Base-by-base conservation (phyloP, 164 flowering plant genomes). In the Magnolia kwangsiensis region DNA sequence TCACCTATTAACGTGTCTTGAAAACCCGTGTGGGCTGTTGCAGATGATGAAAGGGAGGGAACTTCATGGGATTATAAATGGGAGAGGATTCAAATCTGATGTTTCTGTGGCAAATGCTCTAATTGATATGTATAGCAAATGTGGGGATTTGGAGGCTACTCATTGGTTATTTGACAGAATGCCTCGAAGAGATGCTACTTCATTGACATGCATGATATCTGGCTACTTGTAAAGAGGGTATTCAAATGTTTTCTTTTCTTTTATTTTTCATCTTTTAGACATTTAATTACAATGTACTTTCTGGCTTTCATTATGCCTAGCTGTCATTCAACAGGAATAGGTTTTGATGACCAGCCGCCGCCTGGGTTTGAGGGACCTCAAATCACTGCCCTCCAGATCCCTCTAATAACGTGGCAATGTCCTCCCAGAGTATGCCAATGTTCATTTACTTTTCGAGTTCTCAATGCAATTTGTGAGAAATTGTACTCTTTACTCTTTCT, bases 351-450 rank as follows among this genome's bases (percentile, higher is more conserved):
- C 37, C 72, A 78, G 75, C 80, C 91, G 59, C 99, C 99, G 13
- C 99, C 97, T 72, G 98, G 98, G 11, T 96, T 96, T 87, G 95
- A 92, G 82, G 92, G 82, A 76, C 78, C 85, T 55, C 87, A 84
- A 63, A 81, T 89, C 31, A 63, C 83, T 16, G 84, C 88, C 67
- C 82, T 91, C 71, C 87, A 91, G 68, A 87, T 95, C 73, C 86
- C 93, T 63, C 50, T 86, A 1, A 78, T 84, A 29, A 87, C 89
- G 83, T 96, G 99, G 99, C 83, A 72, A 77, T 78, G 86, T 69
- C 96, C 99, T 80, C 85, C 89, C 45, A 87, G 72, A 80, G 99
- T 96, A 84, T 86, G 87, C 67, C 9, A 18, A 27, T 59, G 63
- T 45, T 13, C 11, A 11, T 14, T n/a, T 19, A 23, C 11, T 24